phyloP scores from a whole-genome alignment of 768 basidiomycete genomes.

The Suillus ampliporus region DNA sequence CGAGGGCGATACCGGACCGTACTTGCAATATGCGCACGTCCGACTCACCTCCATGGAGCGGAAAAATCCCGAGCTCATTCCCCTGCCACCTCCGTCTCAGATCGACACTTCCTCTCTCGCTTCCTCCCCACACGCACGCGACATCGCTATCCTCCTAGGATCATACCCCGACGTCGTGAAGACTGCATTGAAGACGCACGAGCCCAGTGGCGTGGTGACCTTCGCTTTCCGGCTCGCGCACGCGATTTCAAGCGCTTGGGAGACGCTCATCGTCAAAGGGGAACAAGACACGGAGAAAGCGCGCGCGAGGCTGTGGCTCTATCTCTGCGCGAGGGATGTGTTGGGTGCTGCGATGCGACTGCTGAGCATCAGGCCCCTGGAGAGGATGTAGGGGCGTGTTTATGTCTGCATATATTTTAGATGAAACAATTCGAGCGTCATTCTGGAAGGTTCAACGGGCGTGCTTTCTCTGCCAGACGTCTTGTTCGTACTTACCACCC shows the following conservation, averaged over 20 bases:
- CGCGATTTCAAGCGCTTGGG: slow-evolving; percentile 92
- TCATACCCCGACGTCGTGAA: slow-evolving; percentile 92
- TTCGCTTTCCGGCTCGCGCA: slow-evolving; percentile 88
- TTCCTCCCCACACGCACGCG: slow-evolving; percentile 74
- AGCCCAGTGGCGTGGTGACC: slow-evolving; percentile 91
- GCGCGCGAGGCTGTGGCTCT: slow-evolving; percentile 86
- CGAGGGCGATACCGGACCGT: slow-evolving; percentile 95
- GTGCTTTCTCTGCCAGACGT: neutral
- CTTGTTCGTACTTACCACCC: neutral
- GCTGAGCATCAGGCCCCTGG: slow-evolving; percentile 87
- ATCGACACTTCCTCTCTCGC: slow-evolving; percentile 73
- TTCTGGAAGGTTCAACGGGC: neutral
- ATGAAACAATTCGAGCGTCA: neutral
- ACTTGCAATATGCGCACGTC: slow-evolving; percentile 96
- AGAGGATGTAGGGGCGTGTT: slow-evolving; percentile 75
- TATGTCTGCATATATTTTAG: neutral
- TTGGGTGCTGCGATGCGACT: slow-evolving; percentile 85
- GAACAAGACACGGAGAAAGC: slow-evolving; percentile 80
- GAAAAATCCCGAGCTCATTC: slow-evolving; percentile 87
- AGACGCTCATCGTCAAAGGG: slow-evolving; percentile 84
- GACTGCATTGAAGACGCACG: slow-evolving; percentile 81
- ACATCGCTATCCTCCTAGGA: slow-evolving; percentile 86
- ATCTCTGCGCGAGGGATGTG: slow-evolving; percentile 89
- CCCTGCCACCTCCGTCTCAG: slow-evolving; percentile 70
- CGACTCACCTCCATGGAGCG: slow-evolving; percentile 89